phyloP scores from a whole-genome alignment of 768 basidiomycete species.

The Mycena chlorophos region DNA sequence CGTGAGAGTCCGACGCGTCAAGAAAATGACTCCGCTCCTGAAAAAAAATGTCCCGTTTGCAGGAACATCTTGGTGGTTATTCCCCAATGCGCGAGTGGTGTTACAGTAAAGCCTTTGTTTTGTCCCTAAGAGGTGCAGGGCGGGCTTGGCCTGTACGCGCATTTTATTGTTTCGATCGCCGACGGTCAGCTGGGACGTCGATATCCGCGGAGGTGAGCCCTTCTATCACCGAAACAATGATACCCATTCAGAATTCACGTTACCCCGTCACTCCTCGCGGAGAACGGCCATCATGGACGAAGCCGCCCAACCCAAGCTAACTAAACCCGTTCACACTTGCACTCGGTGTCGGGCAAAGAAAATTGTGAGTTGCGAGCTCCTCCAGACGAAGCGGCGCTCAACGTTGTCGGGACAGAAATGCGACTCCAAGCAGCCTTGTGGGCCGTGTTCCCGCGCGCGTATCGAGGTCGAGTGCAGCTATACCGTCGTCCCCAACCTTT shows the following conservation, averaged over 20 bases:
- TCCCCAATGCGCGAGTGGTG: too few relatives aligned
- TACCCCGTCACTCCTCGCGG: background rate
- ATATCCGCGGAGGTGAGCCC: too few relatives aligned
- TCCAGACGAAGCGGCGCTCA: background rate
- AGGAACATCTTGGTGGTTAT: too few relatives aligned
- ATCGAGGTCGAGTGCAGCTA: slow-evolving; percentile 8
- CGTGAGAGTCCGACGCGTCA: too few relatives aligned
- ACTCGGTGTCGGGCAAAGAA: slow-evolving; percentile 17
- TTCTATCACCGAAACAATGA: background rate
- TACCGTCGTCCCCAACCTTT: slow-evolving; percentile 1
- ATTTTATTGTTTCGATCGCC: too few relatives aligned
- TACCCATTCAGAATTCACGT: background rate
- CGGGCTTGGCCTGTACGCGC: too few relatives aligned
- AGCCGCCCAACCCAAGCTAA: too few relatives aligned
- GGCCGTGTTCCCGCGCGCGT: slow-evolving; percentile 14
- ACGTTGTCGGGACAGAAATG: slow-evolving; percentile 11
- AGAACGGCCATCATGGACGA: slow-evolving; percentile 8
- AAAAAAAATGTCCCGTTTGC: too few relatives aligned
- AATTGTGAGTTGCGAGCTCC: slow-evolving; percentile 7
- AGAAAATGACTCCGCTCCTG: too few relatives aligned
- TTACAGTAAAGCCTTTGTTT: too few relatives aligned
- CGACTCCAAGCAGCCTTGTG: slow-evolving; percentile 12
- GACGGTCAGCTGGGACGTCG: background rate
- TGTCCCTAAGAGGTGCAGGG: too few relatives aligned
- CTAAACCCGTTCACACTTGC: slow-evolving; percentile 7